phyloP scores from a whole-genome alignment of 2,329 filamentous ascomycete species.

The Cadophora malorum region DNA sequence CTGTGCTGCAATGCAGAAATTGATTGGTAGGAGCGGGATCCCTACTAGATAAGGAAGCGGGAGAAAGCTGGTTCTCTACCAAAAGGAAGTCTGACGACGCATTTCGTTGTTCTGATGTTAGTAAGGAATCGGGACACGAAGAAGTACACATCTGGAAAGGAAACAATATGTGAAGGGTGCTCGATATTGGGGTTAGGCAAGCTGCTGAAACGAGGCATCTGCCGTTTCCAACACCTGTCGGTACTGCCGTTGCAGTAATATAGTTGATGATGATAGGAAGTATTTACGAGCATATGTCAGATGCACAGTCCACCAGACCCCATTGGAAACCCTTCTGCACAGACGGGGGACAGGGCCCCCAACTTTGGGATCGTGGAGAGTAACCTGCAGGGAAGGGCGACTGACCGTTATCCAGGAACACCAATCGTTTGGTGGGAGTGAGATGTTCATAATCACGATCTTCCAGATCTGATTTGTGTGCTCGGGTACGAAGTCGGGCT shows the following conservation, averaged over 20 bases:
- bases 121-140: not conserved
- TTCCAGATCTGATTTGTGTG: slow-evolving; percentile 10
- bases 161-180: not conserved
- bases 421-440: not conserved
- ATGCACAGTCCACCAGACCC: slow-evolving; percentile 14
- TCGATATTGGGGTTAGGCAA: not conserved
- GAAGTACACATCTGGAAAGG: not conserved
- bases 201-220: slow-evolving; percentile 5
- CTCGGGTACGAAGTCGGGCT: not conserved
- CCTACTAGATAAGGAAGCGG: not conserved
- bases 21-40: slow-evolving; percentile 13
- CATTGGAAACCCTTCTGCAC: slow-evolving; percentile 12
- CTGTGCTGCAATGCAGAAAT: not conserved
- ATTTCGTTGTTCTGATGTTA: not conserved
- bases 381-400: not conserved
- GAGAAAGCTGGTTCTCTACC: not conserved
- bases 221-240: slow-evolving; percentile 1
- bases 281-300: slow-evolving; percentile 1
- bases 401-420: slow-evolving; percentile 2
- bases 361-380: slow-evolving; percentile 8
- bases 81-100: slow-evolving; percentile 5
- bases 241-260: not conserved
- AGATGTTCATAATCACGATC: not conserved
- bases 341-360: slow-evolving; percentile 2
- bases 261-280: not conserved